These are phyloP conservation scores for Pterula multifida DNA, from an alignment of 1,284 basidiomycete species.

Conservation along the genomic window DNA sequence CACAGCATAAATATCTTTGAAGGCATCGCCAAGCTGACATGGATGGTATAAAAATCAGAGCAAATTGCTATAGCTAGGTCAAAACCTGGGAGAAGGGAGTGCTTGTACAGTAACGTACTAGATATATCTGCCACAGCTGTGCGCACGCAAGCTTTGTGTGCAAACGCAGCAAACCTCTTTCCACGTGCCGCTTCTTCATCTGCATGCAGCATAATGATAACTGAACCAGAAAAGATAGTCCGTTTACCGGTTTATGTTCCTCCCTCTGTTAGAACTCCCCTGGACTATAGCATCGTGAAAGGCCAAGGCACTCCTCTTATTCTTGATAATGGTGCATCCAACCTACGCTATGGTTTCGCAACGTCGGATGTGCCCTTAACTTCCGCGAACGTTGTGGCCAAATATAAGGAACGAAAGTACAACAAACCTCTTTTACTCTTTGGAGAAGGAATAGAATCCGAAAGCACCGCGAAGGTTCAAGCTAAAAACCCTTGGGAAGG, in stretches of 20 bases:
- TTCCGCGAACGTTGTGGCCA: slow-evolving; percentile 65
- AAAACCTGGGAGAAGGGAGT: no score
- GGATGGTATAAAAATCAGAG: no score
- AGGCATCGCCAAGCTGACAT: no score
- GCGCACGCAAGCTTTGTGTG: no score
- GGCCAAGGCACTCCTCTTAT: slow-evolving; percentile 53
- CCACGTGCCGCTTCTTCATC: no score
- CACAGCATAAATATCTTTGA: no score
- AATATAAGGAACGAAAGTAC: slow-evolving; percentile 80
- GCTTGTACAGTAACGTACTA: no score
- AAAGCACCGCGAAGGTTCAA: slow-evolving; percentile 72
- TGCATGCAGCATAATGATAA: background rate
- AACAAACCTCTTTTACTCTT: slow-evolving; percentile 76
- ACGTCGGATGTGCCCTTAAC: slow-evolving; percentile 37
- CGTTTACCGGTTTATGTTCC: background rate
- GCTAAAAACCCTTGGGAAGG: slow-evolving; percentile 81
- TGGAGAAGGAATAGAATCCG: slow-evolving; percentile 74
- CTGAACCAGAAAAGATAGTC: background rate
- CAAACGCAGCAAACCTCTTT: no score
- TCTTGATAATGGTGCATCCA: slow-evolving; percentile 89
- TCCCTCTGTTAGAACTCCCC: background rate
- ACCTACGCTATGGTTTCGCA: slow-evolving; percentile 82
- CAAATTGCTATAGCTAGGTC: no score
- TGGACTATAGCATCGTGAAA: slow-evolving; percentile 28
- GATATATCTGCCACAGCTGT: no score